phyloP scores from a whole-genome alignment of 164 flowering plant species.

The Aristolochia fimbriata region DNA sequence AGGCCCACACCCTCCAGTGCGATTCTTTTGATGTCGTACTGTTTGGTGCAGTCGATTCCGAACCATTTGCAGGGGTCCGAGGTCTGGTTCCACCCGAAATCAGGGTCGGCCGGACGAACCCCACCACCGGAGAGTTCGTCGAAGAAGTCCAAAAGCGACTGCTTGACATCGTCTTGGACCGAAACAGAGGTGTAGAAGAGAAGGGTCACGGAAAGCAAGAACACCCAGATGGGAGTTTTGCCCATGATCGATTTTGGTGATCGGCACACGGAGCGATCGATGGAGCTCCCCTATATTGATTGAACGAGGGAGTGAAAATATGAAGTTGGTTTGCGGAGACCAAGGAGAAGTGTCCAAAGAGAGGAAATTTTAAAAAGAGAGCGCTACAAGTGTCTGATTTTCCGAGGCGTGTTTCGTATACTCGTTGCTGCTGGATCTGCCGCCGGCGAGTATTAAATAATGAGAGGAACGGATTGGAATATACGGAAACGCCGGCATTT shows the following conservation, averaged over 20 bases:
- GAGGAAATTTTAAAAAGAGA: not conserved
- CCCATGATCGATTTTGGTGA: constrained; percentile 16
- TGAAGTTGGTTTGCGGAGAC: constrained; percentile 8
- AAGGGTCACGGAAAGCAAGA: constrained; percentile 21
- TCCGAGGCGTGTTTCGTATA: constrained; percentile 17
- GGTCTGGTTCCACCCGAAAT: constrained; percentile 25
- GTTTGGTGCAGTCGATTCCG: constrained; percentile 21
- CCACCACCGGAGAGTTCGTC: constrained; percentile 10
- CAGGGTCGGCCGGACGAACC: constrained; percentile 7
- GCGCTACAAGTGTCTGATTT: constrained; percentile 22
- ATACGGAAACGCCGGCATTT: no score
- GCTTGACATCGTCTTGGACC: constrained; percentile 18
- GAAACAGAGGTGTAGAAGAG: constrained; percentile 15
- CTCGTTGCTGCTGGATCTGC: constrained; percentile 6
- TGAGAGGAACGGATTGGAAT: no score
- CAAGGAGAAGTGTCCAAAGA: constrained; percentile 17
- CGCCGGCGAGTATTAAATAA: no score
- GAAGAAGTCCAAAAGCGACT: constrained; percentile 22
- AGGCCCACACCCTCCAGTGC: constrained; percentile 19
- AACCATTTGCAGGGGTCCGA: constrained; percentile 45
- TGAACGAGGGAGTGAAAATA: not conserved
- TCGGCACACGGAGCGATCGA: no score
- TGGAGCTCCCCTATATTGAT: no score
- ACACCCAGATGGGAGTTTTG: constrained; percentile 18
- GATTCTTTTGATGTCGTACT: constrained; percentile 14